Evolutionary conservation across 768 basidiomycete genomes (phyloP).

Genomic region (Boletus rubropictus): DNA sequence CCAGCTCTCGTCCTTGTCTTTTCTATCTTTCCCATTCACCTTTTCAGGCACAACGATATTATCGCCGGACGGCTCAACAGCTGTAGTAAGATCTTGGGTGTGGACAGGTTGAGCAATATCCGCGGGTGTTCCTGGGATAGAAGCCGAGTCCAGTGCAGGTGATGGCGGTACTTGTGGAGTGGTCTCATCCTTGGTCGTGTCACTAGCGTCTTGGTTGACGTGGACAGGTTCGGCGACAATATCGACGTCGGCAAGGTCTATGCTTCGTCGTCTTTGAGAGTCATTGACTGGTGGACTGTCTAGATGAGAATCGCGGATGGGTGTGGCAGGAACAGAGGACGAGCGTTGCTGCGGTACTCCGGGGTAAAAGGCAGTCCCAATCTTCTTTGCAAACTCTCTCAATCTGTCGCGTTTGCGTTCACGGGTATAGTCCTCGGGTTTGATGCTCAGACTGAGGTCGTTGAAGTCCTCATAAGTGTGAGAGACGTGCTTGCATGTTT

Average conservation of each 20-base stretch:
- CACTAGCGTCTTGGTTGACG: background rate
- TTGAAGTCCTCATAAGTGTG: constrained; percentile 79
- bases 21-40: constrained; percentile 33
- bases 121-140: constrained; percentile 13
- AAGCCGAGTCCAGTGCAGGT: constrained; percentile 6
- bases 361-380: constrained; percentile 31
- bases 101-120: constrained; percentile 7
- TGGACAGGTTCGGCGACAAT: constrained; percentile 14
- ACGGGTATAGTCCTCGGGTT: constrained; percentile 69
- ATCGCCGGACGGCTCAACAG: constrained; percentile 16
- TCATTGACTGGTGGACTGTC: constrained; percentile 27
- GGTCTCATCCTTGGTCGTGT: constrained; percentile 1
- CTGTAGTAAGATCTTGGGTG: constrained; percentile 3
- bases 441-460: constrained; percentile 87
- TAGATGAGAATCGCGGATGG: constrained; percentile 27
- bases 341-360: constrained; percentile 40
- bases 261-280: constrained; percentile 29
- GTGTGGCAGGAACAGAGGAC: constrained; percentile 52
- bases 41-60: constrained; percentile 33
- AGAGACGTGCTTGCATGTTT: constrained; percentile 89
- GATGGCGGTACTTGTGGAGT: constrained; percentile 1
- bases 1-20: constrained; percentile 47
- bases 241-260: constrained; percentile 33
- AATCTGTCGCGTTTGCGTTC: constrained; percentile 74
- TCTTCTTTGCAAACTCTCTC: constrained; percentile 64